Evolutionary conservation across 805 yeast genomes (phyloP).

Genomic region (Nakazawaea wickerhamii): DNA sequence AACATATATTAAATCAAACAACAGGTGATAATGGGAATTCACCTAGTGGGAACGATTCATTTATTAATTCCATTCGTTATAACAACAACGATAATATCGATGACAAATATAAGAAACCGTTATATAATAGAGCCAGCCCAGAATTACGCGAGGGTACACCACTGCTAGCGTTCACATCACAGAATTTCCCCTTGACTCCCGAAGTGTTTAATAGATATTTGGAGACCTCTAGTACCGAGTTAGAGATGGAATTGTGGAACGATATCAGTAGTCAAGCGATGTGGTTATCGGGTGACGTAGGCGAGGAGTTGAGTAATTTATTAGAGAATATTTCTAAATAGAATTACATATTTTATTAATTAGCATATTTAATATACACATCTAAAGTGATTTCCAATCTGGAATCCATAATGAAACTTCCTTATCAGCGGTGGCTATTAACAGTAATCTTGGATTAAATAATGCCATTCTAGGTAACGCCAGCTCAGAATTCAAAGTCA

Average conservation of each 20-base stretch:
- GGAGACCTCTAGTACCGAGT: constrained; percentile 20
- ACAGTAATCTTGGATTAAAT: constrained; percentile 57
- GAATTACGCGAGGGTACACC: constrained; percentile 1
- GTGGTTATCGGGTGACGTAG: constrained; percentile 52
- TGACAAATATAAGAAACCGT: constrained; percentile 3
- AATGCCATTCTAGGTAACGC: constrained; percentile 41
- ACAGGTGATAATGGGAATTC: constrained; percentile 5
- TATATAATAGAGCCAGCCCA: constrained; percentile 9
- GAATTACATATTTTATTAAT: not conserved
- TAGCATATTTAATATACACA: not conserved
- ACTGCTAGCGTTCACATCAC: constrained; percentile 2
- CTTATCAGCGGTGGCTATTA: constrained; percentile 61
- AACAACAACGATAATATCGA: constrained; percentile 1
- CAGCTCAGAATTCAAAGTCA: constrained; percentile 17
- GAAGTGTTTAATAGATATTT: constrained; percentile 12
- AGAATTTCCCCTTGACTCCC: constrained; percentile 10
- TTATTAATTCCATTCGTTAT: constrained; percentile 1
- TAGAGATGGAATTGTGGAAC: constrained; percentile 61
- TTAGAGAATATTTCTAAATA: not conserved
- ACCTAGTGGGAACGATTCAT: not conserved
- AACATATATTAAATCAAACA: not conserved
- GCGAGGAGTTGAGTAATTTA: constrained; percentile 28
- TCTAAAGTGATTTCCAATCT: constrained; percentile 8
- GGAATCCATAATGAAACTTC: constrained; percentile 42
- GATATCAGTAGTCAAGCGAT: constrained; percentile 73